Percentiles rank a stretch among this genome's conserved stretches.
Evolutionary conservation across 2,329 filamentous ascomycete species (phyloP).

Genomic region (Epichloe scottii): DNA sequence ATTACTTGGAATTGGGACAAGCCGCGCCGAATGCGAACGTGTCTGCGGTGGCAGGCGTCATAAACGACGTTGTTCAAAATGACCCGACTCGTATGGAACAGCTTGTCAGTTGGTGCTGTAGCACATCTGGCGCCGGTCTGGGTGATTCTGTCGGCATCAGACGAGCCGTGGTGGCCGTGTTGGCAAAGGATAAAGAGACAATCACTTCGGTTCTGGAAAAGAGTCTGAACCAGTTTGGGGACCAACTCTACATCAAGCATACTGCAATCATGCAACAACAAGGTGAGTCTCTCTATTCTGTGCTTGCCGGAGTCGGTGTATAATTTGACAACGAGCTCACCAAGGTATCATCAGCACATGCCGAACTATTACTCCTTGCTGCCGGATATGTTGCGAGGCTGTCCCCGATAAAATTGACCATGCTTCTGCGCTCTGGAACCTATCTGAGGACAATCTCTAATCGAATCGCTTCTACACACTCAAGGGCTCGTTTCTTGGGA

Average conservation of each 20-base stretch:
- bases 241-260: slow-evolving; percentile 78
- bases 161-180: slow-evolving; percentile 48
- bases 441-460: slow-evolving; percentile 79
- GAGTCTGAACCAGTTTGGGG: slow-evolving; percentile 63
- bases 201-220: slow-evolving; percentile 52
- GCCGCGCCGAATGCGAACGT: slow-evolving; percentile 26
- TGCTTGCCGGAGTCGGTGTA: neutral
- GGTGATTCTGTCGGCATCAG: slow-evolving; percentile 53
- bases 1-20: slow-evolving; percentile 20
- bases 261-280: slow-evolving; percentile 79
- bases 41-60: slow-evolving; percentile 44
- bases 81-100: slow-evolving; percentile 37
- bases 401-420: slow-evolving; percentile 51
- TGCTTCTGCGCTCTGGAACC: slow-evolving; percentile 55
- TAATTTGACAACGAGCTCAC: slow-evolving; percentile 10
- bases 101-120: slow-evolving; percentile 52
- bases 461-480: slow-evolving; percentile 64
- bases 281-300: slow-evolving; percentile 33
- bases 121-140: slow-evolving; percentile 50
- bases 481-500: slow-evolving; percentile 66
- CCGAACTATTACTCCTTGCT: slow-evolving; percentile 64
- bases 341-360: slow-evolving; percentile 47
- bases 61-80: slow-evolving; percentile 36
- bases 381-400: slow-evolving; percentile 63
- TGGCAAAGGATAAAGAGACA: slow-evolving; percentile 38